Conservation (phyloP, 306 rosid genomes). For the Cicer chorassanicum region DNA sequence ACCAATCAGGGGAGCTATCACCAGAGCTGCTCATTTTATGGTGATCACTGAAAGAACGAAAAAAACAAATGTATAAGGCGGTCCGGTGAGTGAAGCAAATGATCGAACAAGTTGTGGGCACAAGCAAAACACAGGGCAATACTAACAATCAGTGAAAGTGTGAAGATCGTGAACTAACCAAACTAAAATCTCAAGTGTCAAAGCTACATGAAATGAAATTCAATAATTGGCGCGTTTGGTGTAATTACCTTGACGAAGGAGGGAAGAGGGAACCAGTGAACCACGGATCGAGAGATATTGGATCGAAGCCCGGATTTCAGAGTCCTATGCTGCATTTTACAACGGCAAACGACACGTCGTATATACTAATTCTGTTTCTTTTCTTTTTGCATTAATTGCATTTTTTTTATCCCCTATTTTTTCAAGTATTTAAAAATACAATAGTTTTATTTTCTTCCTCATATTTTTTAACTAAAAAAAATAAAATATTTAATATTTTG, state of each 20-base stretch:
- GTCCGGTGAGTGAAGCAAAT: slow-evolving; percentile 27
- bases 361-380: too few relatives aligned
- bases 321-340: background rate
- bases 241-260: background rate
- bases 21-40: slow-evolving; percentile 70
- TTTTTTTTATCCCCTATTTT: too few relatives aligned
- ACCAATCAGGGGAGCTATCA: slow-evolving; percentile 92
- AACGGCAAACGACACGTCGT: slow-evolving; percentile 17
- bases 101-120: slow-evolving; percentile 41
- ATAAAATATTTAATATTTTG: too few relatives aligned
- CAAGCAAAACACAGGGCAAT: background rate
- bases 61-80: background rate
- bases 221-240: background rate
- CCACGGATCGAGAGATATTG: background rate
- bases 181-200: background rate
- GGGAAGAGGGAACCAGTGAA: background rate
- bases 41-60: slow-evolving; percentile 29
- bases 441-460: too few relatives aligned
- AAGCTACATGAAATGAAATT: background rate
- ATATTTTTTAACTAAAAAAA: too few relatives aligned
- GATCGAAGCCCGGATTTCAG: background rate
- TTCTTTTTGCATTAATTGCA: too few relatives aligned
- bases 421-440: too few relatives aligned
- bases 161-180: background rate
- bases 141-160: background rate